These are phyloP conservation scores for Crithidia mellificae DNA, from an alignment of 208 protist species.

Conservation along the genomic window DNA sequence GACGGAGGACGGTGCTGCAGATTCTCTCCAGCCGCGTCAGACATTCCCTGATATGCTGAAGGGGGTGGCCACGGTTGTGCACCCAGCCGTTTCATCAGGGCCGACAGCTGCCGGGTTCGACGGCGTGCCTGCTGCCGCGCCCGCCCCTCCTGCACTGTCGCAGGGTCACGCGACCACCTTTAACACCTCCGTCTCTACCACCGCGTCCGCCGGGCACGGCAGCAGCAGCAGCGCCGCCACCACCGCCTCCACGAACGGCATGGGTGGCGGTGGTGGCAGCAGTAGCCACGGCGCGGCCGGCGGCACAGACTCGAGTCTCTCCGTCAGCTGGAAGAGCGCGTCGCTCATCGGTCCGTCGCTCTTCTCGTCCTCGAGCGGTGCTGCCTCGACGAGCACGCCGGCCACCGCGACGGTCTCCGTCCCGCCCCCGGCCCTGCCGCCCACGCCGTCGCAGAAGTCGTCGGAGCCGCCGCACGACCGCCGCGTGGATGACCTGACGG, in stretches of 20 bases:
- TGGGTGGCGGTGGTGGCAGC: neutral
- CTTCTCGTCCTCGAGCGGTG: neutral
- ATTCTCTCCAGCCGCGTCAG: no score
- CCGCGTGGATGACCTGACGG: slow-evolving; percentile 59
- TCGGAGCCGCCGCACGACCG: slow-evolving; percentile 40
- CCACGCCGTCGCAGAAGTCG: slow-evolving; percentile 9
- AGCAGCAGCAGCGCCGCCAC: neutral
- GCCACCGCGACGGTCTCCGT: slow-evolving; percentile 12
- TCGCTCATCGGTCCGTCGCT: neutral
- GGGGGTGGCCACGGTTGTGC: no score
- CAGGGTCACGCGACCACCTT: neutral
- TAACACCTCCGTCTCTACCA: neutral
- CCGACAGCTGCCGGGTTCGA: neutral
- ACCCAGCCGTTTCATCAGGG: no score
- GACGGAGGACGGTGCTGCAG: no score
- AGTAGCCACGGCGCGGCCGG: no score
- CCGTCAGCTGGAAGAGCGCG: slow-evolving; percentile 6
- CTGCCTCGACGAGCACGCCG: neutral
- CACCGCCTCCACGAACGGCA: neutral
- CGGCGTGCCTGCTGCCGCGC: neutral
- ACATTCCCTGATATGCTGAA: no score
- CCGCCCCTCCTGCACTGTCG: no score
- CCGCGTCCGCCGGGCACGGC: neutral
- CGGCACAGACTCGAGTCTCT: neutral
- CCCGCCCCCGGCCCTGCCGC: slow-evolving; percentile 3